Conservation (phyloP, 176 grass and related monocot genomes). For the Zea mays region DNA sequence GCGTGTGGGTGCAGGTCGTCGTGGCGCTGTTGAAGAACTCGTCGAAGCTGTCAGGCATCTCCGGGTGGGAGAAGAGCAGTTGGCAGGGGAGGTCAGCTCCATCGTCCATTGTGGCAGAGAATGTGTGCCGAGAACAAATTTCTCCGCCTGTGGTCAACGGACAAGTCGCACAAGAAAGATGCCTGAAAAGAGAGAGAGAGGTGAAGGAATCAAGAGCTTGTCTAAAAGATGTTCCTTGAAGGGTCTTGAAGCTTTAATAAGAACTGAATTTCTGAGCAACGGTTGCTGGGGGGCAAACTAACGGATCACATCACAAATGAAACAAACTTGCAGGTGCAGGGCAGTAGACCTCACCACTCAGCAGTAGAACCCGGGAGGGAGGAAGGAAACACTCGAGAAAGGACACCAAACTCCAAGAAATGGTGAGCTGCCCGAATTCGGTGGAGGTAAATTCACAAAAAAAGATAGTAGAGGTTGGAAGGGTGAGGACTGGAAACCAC, state of each 20-base stretch:
- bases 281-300: not conserved
- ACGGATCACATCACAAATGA: not conserved
- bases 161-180: conserved; percentile 32
- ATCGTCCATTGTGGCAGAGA: conserved; percentile 53
- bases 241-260: not conserved
- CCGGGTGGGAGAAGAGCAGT: conserved; percentile 53
- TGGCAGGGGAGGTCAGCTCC: conserved; percentile 57
- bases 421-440: conserved; percentile 5
- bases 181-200: not conserved
- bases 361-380: not conserved
- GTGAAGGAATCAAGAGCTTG: conserved; percentile 10
- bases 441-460: not conserved
- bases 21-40: conserved; percentile 53
- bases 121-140: conserved; percentile 26
- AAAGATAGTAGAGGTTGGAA: not conserved
- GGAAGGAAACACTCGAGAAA: not conserved
- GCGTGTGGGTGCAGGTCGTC: conserved; percentile 76
- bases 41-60: conserved; percentile 65
- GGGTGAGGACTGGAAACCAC: not conserved
- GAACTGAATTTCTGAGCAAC: not conserved
- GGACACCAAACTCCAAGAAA: not conserved
- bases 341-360: conserved; percentile 21
- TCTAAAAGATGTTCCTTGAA: not conserved
- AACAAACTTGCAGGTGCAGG: conserved; percentile 11
- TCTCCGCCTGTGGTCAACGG: conserved; percentile 9